Base-by-base conservation (phyloP, 2,329 filamentous ascomycete species). In the Pyricularia pennisetigena region DNA sequence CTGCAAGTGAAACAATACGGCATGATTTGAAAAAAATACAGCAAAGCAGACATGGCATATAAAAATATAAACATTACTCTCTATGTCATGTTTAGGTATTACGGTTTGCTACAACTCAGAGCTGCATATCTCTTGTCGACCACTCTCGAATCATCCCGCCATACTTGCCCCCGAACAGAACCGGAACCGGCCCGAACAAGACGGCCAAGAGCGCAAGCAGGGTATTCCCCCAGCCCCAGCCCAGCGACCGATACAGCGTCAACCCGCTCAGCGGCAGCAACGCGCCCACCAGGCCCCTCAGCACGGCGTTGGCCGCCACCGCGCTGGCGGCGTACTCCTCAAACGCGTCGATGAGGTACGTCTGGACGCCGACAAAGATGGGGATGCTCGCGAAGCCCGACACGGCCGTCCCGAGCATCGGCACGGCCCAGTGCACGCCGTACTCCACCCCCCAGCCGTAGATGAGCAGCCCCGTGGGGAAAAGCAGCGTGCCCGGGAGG, bases 341-440 rank as follows among this genome's bases (percentile, higher is more conserved):
- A 72, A 84, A 90, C 1, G 82, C 82, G 70, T 90, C 87, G 14
- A 90, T 83, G 20, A 90, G 79, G 71, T 90, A 90, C 35, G 76
- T 75, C 9, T 72, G 74, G 24, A 77, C 70, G 9, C 77, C 76
- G 68, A 78, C 71, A 70, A 75, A 77, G 54, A 80, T 73, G 77
- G 76, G 76, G 73, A 79, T 77, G 29, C 79, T 71, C 6, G 78
- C 78, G 23, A 70, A 71, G 28, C 76, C 75, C 65, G 80, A 77
- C 66, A 82, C 74, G 20, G 78, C 70, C 7, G 82, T 74, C 3
- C 82, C 85, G 7, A 87, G 74, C 72, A 86, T 81, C 3, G 84
- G 82, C 0, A 81, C 82, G 35, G 86, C 82, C 82, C 82, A 86
- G 70, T 84, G 82, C 4, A 81, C 77, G n/a, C 74, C 71, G 16